Conservation (phyloP, 202 grass and related monocot species). For the Setaria viridis region DNA sequence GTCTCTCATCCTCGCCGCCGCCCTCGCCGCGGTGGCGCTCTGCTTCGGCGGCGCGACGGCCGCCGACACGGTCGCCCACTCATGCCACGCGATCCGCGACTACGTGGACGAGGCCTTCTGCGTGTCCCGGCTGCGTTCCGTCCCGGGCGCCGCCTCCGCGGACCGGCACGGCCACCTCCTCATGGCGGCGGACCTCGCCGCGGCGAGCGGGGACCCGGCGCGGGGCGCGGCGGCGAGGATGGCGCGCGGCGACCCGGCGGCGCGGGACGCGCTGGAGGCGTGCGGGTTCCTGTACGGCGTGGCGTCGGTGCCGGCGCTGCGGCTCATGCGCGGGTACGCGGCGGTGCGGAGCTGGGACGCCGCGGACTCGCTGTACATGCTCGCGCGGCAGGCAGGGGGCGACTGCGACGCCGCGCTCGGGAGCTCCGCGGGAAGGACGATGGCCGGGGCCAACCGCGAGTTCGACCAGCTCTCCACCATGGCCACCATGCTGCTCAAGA, state of each 20-base stretch:
- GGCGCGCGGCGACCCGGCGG: slow-evolving; percentile 1
- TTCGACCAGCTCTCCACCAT: too few species aligned
- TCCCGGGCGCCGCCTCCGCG: not conserved
- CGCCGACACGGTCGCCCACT: slow-evolving; percentile 31
- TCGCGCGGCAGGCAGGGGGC: not conserved
- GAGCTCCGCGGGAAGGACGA: too few species aligned
- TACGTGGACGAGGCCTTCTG: slow-evolving; percentile 53
- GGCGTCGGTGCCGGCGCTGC: too few species aligned
- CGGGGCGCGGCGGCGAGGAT: not conserved
- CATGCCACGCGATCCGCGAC: slow-evolving; percentile 51
- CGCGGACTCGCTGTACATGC: not conserved
- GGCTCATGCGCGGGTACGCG: slow-evolving; percentile 47
- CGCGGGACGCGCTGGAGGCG: slow-evolving; percentile 42
- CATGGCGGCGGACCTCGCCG: slow-evolving; percentile 45
- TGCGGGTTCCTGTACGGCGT: slow-evolving; percentile 48
- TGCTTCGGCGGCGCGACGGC: not conserved
- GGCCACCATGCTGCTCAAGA: too few species aligned
- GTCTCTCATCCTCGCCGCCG: too few species aligned
- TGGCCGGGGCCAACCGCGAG: too few species aligned
- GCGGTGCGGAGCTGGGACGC: slow-evolving; percentile 39
- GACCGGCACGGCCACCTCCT: slow-evolving; percentile 54
- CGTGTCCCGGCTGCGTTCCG: slow-evolving; percentile 17
- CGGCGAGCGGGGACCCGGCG: slow-evolving; percentile 3
- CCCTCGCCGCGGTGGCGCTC: not conserved
- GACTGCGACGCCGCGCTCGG: too few species aligned